Evolutionary conservation across 176 grass and related monocot genomes (phyloP).

Genomic region (Metroxylon sagu): DNA sequence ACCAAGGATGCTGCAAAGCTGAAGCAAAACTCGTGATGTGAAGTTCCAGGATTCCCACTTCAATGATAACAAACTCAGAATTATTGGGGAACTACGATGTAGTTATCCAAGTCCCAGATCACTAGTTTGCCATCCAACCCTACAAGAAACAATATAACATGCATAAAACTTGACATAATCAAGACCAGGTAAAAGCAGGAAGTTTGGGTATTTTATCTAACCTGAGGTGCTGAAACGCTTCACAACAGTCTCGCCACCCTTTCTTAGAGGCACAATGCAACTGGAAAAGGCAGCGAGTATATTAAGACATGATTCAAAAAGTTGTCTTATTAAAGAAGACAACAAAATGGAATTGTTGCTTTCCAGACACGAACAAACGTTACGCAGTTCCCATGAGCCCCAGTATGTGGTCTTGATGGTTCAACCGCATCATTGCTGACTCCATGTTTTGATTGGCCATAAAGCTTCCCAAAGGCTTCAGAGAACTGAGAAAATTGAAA

Average conservation of each 20-base stretch:
- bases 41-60: conserved; percentile 13
- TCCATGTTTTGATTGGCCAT: conserved; percentile 80
- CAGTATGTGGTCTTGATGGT: conserved; percentile 56
- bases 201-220: conserved; percentile 7
- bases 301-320: no score
- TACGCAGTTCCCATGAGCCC: conserved; percentile 96
- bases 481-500: conserved; percentile 54
- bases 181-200: background rate
- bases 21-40: background rate
- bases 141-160: conserved; percentile 22
- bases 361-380: conserved; percentile 25
- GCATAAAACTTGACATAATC: background rate
- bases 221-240: conserved; percentile 97
- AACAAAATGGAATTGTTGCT: no score
- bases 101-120: conserved; percentile 75
- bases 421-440: conserved; percentile 59
- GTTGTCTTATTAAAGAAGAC: no score
- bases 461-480: conserved; percentile 95
- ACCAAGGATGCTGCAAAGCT: no score
- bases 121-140: conserved; percentile 94
- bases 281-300: conserved; percentile 21
- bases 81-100: conserved; percentile 16
- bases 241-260: conserved; percentile 25
- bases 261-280: conserved; percentile 62
- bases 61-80: conserved; percentile 11